Conservation (phyloP, 1,284 basidiomycete genomes). For the Vanrija pseudolonga region DNA sequence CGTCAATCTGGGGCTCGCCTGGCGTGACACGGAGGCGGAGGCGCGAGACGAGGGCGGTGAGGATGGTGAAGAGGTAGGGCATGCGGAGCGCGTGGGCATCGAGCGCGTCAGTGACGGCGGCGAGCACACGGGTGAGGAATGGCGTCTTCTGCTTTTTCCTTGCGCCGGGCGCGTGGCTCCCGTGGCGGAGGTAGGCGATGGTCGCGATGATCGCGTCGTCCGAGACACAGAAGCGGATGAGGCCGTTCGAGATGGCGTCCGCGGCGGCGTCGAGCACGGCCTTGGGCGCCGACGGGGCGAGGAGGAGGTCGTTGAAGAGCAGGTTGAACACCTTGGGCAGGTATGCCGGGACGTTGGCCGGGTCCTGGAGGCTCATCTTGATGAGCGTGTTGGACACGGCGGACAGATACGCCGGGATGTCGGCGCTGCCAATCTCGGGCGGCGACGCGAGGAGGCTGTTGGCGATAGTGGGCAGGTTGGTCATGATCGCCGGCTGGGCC, state of each 20-base stretch:
- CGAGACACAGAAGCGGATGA: constrained; percentile 67
- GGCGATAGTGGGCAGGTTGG: constrained; percentile 63
- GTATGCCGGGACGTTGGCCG: constrained; percentile 47
- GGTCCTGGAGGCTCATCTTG: constrained; percentile 45
- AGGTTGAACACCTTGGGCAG: constrained; percentile 69
- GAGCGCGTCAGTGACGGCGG: constrained; percentile 62
- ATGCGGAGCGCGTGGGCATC: constrained; percentile 64
- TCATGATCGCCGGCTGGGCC: constrained; percentile 37
- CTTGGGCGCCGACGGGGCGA: constrained; percentile 28
- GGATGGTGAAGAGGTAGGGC: constrained; percentile 64
- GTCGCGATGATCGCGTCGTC: constrained; percentile 60
- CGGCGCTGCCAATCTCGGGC: constrained; percentile 58
- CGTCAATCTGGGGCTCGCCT: constrained; percentile 50
- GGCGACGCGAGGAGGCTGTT: constrained; percentile 69
- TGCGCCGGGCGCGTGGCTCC: constrained; percentile 42
- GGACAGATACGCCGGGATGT: constrained; percentile 56
- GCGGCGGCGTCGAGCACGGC: constrained; percentile 58
- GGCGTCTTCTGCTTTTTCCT: constrained; percentile 55
- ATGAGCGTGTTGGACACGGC: constrained; percentile 52
- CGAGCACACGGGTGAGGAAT: constrained; percentile 61
- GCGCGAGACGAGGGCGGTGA: constrained; percentile 51
- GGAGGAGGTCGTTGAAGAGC: constrained; percentile 64
- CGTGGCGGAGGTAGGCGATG: constrained; percentile 39
- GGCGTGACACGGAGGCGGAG: constrained; percentile 42
- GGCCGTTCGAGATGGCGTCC: constrained; percentile 56